Conservation (phyloP, 495 filamentous ascomycete genomes). For the Neurospora sp. region DNA sequence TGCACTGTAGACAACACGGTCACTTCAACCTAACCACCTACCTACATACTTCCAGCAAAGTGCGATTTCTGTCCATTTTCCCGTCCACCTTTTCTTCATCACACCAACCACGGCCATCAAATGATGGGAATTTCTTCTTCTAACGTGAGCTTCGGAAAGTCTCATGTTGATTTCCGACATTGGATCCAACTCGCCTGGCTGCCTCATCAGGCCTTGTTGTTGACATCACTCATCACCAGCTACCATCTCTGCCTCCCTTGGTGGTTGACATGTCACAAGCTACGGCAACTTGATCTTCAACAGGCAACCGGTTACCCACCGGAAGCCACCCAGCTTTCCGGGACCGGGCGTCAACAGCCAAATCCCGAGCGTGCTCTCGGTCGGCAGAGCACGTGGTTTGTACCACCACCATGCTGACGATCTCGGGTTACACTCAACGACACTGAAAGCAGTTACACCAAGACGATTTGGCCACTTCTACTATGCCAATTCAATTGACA, state of each 20-base stretch:
- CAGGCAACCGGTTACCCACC: not conserved
- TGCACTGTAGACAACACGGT: not conserved
- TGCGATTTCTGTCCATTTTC: not conserved
- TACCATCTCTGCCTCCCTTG: not conserved
- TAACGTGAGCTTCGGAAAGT: not conserved
- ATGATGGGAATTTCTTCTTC: not conserved
- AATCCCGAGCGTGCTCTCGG: not conserved
- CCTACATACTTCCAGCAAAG: not conserved
- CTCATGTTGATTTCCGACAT: not conserved
- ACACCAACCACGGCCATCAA: not conserved
- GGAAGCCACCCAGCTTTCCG: not conserved
- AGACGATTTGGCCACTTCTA: not conserved
- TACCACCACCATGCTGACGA: not conserved
- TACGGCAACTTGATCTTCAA: not conserved
- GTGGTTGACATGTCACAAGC: not conserved
- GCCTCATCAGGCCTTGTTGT: too few relatives aligned
- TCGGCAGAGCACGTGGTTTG: not conserved
- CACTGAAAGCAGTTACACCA: not conserved
- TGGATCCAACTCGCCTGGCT: not conserved
- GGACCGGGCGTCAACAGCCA: not conserved
- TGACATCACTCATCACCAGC: not conserved
- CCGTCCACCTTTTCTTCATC: not conserved
- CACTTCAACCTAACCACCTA: not conserved
- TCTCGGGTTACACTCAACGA: not conserved
- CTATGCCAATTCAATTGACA: not conserved